phyloP scores from a whole-genome alignment of 441 rosid species.

The Euphorbia schlechtendalii region DNA sequence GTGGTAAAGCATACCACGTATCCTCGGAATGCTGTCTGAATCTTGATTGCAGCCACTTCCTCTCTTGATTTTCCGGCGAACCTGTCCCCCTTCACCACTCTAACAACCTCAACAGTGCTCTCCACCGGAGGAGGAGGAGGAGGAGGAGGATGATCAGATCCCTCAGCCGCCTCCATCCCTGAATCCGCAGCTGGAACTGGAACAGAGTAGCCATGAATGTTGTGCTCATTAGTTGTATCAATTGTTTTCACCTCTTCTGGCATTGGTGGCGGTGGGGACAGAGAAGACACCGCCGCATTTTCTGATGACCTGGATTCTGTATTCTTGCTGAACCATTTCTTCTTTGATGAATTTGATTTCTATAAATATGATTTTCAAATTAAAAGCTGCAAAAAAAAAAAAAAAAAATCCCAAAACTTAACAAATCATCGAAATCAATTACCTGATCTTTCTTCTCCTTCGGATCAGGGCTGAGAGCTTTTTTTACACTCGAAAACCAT shows the following conservation, averaged over 20 bases:
- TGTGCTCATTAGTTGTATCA: conserved; percentile 42
- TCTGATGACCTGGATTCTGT: conserved; percentile 34
- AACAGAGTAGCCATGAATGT: conserved; percentile 26
- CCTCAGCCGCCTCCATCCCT: conserved; percentile 14
- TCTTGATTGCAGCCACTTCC: conserved; percentile 74
- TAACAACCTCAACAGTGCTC: conserved; percentile 42
- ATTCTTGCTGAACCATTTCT: conserved; percentile 47
- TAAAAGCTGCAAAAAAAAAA: background rate
- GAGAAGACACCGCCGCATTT: conserved; percentile 23
- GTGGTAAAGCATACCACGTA: conserved; percentile 36
- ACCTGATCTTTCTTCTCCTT: conserved; percentile 66
- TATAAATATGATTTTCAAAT: conserved; percentile 19
- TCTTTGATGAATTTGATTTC: conserved; percentile 42
- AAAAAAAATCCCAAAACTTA: background rate
- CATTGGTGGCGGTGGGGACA: conserved; percentile 25
- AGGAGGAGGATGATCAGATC: conserved; percentile 16
- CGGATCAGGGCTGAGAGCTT: conserved; percentile 73
- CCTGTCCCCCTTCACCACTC: conserved; percentile 24
- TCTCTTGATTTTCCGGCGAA: conserved; percentile 59
- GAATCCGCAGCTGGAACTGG: too few relatives aligned
- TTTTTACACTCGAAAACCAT: conserved; percentile 86
- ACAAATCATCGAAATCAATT: background rate
- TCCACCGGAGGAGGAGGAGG: conserved; percentile 30
- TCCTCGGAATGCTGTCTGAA: conserved; percentile 84
- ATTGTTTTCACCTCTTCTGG: conserved; percentile 43